These are phyloP conservation scores for Chamaenerion angustifolium DNA, from an alignment of 345 rosid species.

Conservation along the genomic window DNA sequence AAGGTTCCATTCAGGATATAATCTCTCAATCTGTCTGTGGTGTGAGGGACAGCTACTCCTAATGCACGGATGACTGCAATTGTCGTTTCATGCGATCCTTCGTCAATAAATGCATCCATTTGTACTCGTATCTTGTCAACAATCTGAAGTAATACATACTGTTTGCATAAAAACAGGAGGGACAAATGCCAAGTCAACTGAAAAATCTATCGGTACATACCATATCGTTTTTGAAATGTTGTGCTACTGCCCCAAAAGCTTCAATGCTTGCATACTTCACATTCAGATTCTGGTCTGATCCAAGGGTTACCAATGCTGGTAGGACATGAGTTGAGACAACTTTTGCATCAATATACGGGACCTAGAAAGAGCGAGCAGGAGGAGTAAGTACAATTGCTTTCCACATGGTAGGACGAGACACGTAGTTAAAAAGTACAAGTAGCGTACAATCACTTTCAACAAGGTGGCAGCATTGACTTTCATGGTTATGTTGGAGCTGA, in stretches of 20 bases:
- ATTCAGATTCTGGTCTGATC: slow-evolving; percentile 80
- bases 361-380: slow-evolving; percentile 24
- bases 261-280: slow-evolving; percentile 95
- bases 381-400: slow-evolving; percentile 5
- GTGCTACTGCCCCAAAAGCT: slow-evolving; percentile 93
- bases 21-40: slow-evolving; percentile 82
- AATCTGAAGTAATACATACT: slow-evolving; percentile 30
- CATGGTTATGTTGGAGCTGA: slow-evolving; percentile 62
- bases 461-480: slow-evolving; percentile 68
- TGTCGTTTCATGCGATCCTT: slow-evolving; percentile 94
- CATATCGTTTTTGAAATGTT: slow-evolving; percentile 83
- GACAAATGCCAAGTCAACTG: no score
- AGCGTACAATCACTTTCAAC: slow-evolving; percentile 71
- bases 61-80: slow-evolving; percentile 82
- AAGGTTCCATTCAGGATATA: slow-evolving; percentile 37
- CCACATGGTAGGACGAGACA: slow-evolving; percentile 3
- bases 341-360: slow-evolving; percentile 71
- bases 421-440: slow-evolving; percentile 9
- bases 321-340: slow-evolving; percentile 67
- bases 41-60: slow-evolving; percentile 76
- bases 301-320: slow-evolving; percentile 91
- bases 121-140: slow-evolving; percentile 95
- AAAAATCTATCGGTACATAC: slow-evolving; percentile 17
- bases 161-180: not conserved
- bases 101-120: slow-evolving; percentile 99